These are phyloP conservation scores for Heracleum sosnowskyi DNA, from an alignment of 129 eudicot species.

Conservation along the genomic window DNA sequence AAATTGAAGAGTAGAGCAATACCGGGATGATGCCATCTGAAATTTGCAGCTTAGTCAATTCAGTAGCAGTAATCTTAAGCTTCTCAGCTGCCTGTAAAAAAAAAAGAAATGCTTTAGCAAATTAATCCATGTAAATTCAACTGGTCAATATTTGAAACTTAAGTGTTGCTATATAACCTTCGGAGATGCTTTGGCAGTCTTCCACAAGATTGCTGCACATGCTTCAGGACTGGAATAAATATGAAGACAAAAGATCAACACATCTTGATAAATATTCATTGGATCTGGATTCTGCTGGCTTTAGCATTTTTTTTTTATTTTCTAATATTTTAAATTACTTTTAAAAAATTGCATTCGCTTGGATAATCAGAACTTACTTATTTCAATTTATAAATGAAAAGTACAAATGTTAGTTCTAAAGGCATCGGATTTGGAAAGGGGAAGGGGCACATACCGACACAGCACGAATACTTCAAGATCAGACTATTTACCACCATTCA, in stretches of 20 bases:
- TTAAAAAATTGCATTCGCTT: no score
- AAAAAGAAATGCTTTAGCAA: constrained; percentile 4
- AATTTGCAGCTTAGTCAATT: constrained; percentile 55
- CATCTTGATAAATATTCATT: background rate
- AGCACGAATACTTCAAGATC: background rate
- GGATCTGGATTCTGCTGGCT: background rate
- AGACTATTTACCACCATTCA: background rate
- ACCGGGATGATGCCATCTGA: constrained; percentile 76
- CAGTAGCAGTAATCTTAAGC: constrained; percentile 81
- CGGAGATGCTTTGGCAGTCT: constrained; percentile 73
- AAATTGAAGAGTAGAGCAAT: constrained; percentile 9
- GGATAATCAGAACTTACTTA: no score
- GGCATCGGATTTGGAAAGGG: background rate
- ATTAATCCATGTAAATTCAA: background rate
- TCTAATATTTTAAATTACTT: no score
- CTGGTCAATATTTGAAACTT: background rate
- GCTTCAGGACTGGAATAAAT: constrained; percentile 66
- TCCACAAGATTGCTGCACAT: constrained; percentile 92
- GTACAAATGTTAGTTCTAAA: background rate
- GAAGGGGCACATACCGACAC: background rate
- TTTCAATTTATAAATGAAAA: no score
- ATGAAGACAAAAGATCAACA: constrained; percentile 6
- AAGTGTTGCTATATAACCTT: constrained; percentile 35
- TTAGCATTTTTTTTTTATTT: no score
- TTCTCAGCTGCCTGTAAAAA: constrained; percentile 75